phyloP scores from a whole-genome alignment of 129 eudicot genomes.

The Chrysanthemum makinoi region DNA sequence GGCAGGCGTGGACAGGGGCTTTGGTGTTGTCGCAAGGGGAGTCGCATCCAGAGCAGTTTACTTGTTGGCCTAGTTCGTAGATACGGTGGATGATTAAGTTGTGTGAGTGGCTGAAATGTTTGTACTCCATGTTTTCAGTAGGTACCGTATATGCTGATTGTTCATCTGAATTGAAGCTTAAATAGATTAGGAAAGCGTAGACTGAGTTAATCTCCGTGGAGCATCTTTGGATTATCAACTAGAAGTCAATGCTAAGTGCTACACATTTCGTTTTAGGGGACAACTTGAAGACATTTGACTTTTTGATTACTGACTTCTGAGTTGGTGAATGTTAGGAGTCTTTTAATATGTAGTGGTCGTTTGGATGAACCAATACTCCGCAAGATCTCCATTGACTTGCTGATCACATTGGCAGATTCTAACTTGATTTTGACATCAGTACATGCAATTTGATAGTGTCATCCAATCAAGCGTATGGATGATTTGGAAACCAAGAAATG shows the following conservation, averaged over 20 bases:
- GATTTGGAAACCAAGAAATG: too few species aligned
- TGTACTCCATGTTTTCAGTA: conserved; percentile 52
- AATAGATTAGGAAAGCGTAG: not conserved
- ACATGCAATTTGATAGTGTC: too few species aligned
- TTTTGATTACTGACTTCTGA: too few species aligned
- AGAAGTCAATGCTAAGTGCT: conserved; percentile 20
- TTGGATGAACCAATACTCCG: too few species aligned
- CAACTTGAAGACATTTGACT: too few species aligned
- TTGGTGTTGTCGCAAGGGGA: conserved; percentile 30
- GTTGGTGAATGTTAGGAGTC: too few species aligned
- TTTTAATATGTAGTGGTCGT: too few species aligned
- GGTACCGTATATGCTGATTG: not conserved
- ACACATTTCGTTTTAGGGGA: too few species aligned
- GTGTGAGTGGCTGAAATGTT: conserved; percentile 78
- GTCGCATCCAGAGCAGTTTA: conserved; percentile 59
- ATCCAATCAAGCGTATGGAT: too few species aligned
- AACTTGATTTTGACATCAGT: too few species aligned
- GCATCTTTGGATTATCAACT: conserved; percentile 9
- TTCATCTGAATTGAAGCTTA: not conserved
- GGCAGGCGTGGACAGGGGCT: conserved; percentile 52
- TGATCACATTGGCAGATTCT: too few species aligned
- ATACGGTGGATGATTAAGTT: conserved; percentile 45
- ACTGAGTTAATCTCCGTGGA: conserved; percentile 4
- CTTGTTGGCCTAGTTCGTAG: conserved; percentile 40
- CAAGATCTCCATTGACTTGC: too few species aligned